Conservation (phyloP, 2,329 filamentous ascomycete genomes). For the Aspergillus japonicus region DNA sequence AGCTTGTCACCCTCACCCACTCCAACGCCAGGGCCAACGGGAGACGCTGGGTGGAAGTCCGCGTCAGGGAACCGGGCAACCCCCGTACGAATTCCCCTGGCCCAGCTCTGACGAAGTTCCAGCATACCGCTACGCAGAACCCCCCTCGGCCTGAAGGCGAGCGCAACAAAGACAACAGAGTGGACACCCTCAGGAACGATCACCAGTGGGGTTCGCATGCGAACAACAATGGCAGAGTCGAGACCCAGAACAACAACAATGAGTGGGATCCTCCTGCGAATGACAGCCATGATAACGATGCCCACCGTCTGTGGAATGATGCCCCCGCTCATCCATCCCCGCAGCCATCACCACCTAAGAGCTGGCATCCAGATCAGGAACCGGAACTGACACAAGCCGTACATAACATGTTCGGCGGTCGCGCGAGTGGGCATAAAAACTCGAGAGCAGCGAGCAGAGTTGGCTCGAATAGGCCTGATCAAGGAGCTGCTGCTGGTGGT, state of each 20-base stretch:
- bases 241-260: no score
- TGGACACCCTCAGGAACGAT: not conserved
- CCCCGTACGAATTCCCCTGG: no score
- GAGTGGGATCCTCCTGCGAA: not conserved
- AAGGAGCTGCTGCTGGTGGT: no score
- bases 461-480: not conserved
- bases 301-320: not conserved
- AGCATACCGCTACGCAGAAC: not conserved
- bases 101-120: not conserved
- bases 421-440: not conserved
- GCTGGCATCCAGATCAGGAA: no score
- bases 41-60: not conserved
- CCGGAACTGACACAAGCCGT: no score
- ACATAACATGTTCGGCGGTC: not conserved
- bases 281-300: not conserved
- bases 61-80: not conserved
- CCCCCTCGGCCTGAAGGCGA: not conserved
- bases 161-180: not conserved
- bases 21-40: not conserved
- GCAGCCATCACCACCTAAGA: no score
- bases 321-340: not conserved
- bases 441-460: not conserved
- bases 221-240: no score
- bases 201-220: not conserved
- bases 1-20: not conserved